phyloP scores from a whole-genome alignment of 2,329 filamentous ascomycete genomes.

The Colletotrichum sp. region DNA sequence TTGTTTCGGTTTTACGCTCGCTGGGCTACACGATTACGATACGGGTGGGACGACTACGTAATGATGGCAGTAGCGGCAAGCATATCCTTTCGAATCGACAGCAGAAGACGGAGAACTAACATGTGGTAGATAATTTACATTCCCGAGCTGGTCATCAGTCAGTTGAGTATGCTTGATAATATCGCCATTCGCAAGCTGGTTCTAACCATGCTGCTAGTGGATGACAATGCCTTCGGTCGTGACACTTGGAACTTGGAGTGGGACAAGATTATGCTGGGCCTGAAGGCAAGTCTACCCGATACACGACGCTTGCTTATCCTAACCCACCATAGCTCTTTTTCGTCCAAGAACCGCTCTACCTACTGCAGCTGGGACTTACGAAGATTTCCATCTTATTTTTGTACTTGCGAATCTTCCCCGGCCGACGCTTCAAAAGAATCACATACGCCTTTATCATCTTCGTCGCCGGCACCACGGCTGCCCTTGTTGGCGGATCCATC shows the following conservation, averaged over 20 bases:
- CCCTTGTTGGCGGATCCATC: neutral
- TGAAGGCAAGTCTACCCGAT: neutral
- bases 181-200: neutral
- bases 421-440: neutral
- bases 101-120: neutral
- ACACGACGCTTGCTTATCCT: neutral
- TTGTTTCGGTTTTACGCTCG: neutral
- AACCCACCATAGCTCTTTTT: neutral
- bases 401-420: slow-evolving; percentile 1
- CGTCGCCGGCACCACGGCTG: neutral
- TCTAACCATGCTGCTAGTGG: neutral
- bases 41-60: neutral
- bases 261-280: neutral
- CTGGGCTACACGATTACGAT: neutral
- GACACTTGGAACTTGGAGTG: slow-evolving; percentile 1
- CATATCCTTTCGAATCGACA: neutral
- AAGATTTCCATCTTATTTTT: neutral
- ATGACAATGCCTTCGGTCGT: neutral
- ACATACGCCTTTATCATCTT: neutral
- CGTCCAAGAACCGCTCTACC: neutral
- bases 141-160: neutral
- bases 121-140: neutral
- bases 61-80: neutral
- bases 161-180: neutral
- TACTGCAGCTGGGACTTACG: neutral